Evolutionary conservation across 106 monocot genomes (phyloP).

Genomic region (Phalaenopsis aphrodite): DNA sequence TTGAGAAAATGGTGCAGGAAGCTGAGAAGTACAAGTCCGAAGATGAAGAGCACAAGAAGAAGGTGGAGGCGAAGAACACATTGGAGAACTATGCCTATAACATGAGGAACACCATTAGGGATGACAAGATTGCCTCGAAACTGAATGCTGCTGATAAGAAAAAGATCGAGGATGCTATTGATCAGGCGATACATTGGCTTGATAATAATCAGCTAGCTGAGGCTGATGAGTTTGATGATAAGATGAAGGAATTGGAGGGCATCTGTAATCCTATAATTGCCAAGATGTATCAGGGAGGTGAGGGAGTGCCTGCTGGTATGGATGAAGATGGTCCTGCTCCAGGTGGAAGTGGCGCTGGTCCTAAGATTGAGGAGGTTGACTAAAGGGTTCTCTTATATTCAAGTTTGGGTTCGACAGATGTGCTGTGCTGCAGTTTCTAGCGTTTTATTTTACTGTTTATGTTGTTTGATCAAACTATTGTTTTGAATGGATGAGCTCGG

Average conservation of each 20-base stretch:
- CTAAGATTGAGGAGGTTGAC: conserved; percentile 45
- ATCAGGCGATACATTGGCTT: conserved; percentile 54
- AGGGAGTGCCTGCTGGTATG: conserved; percentile 22
- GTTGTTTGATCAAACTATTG: too few relatives aligned
- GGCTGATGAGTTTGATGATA: conserved; percentile 53
- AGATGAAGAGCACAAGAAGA: conserved; percentile 49
- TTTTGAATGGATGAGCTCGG: too few relatives aligned
- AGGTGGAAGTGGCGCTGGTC: conserved; percentile 23
- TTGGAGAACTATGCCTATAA: conserved; percentile 52
- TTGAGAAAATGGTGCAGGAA: conserved; percentile 47
- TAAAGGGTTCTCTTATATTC: conserved; percentile 1
- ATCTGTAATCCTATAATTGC: conserved; percentile 58
- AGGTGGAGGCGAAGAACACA: conserved; percentile 46
- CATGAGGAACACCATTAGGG: conserved; percentile 43
- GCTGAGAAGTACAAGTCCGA: conserved; percentile 43
- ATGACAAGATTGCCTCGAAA: conserved; percentile 44
- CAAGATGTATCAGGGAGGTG: conserved; percentile 44
- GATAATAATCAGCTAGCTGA: conserved; percentile 48
- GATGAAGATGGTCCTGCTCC: conserved; percentile 24
- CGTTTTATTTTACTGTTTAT: neutral
- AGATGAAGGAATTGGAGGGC: conserved; percentile 50
- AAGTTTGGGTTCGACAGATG: too few relatives aligned
- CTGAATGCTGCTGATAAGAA: conserved; percentile 36
- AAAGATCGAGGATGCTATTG: conserved; percentile 42
- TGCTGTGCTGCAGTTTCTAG: too few relatives aligned